Percentiles rank a stretch among this genome's conserved stretches.
These are phyloP conservation scores for Xylaria sp. DNA, from an alignment of 2,329 filamentous ascomycete genomes.

Conservation along the genomic window DNA sequence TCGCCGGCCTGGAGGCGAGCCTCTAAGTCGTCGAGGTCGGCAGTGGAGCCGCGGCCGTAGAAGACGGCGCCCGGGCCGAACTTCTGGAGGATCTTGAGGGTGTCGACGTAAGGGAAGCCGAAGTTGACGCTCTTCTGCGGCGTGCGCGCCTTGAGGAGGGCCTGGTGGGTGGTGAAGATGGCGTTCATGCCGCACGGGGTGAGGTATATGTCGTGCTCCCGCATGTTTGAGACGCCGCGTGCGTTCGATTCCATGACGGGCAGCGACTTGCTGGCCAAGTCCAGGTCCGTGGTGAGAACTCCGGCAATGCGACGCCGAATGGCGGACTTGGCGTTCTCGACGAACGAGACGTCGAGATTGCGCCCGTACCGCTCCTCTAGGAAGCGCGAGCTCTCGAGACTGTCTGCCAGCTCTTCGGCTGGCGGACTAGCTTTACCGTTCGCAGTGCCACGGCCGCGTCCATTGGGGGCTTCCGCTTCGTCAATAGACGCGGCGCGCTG, in stretches of 20 bases:
- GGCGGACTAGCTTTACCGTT: constrained; percentile 35
- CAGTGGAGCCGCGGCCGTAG: constrained; percentile 81
- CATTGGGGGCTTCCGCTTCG: constrained; percentile 40
- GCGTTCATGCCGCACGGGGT: constrained; percentile 94
- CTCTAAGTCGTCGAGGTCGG: constrained; percentile 88
- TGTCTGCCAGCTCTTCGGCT: constrained; percentile 52
- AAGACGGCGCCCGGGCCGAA: constrained; percentile 91
- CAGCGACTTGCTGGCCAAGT: constrained; percentile 66
- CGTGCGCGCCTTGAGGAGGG: constrained; percentile 73
- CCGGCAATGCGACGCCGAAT: constrained; percentile 90
- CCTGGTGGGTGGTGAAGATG: constrained; percentile 88
- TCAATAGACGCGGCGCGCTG: constrained; percentile 66
- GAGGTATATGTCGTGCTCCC: constrained; percentile 88
- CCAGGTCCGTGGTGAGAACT: constrained; percentile 77
- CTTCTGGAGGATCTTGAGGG: constrained; percentile 93
- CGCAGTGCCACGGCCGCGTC: constrained; percentile 35
- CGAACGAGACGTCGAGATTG: constrained; percentile 84
- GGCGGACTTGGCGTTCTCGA: constrained; percentile 84
- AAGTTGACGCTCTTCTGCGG: constrained; percentile 84
- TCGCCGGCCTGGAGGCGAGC: constrained; percentile 75
- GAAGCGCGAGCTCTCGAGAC: constrained; percentile 79
- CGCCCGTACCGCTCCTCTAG: constrained; percentile 95
- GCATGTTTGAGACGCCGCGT: constrained; percentile 72
- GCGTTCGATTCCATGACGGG: constrained; percentile 61
- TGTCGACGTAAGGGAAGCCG: constrained; percentile 98